Percentiles rank a stretch among this genome's conserved stretches.
Conservation (phyloP, 139 green algal species). For the Micractinium sp. region DNA sequence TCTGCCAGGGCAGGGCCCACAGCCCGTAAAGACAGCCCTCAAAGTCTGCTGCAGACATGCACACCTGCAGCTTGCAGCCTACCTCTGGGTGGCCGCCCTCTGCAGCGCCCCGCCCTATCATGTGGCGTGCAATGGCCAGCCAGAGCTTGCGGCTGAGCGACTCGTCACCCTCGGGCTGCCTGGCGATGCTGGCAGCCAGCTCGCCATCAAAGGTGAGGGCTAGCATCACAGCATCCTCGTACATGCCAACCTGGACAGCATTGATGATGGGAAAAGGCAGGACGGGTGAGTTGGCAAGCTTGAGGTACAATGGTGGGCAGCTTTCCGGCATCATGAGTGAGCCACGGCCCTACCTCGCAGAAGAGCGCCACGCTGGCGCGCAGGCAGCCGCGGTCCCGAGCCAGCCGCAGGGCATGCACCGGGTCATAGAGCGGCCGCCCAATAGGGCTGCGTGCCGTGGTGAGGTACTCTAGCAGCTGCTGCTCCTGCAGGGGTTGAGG, state of each 20-base stretch:
- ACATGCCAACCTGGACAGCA: constrained; percentile 50
- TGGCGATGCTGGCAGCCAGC: constrained; percentile 83
- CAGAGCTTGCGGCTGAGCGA: constrained; percentile 79
- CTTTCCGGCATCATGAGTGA: no score
- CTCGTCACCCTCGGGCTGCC: constrained; percentile 60
- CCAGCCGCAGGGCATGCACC: constrained; percentile 85
- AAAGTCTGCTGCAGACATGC: no score
- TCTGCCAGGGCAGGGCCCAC: no score
- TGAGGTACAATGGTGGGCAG: no score
- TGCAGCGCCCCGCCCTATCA: constrained; percentile 71
- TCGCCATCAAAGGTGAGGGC: constrained; percentile 81
- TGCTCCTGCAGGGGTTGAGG: constrained; percentile 45
- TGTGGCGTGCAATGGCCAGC: constrained; percentile 85
- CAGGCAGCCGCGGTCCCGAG: constrained; percentile 51
- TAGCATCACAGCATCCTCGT: constrained; percentile 82
- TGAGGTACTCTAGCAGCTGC: constrained; percentile 77
- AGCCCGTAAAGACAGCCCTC: no score
- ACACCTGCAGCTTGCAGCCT: background rate
- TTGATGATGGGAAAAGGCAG: background rate
- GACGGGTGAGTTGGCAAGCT: no score
- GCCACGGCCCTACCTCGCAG: constrained; percentile 62
- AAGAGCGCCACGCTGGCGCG: constrained; percentile 84
- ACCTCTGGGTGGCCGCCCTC: background rate
- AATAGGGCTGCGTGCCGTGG: constrained; percentile 38
- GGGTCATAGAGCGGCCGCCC: constrained; percentile 83